Evolutionary conservation across 2,329 filamentous ascomycete species (phyloP).

Genomic region (Trichoderma aggressivum): DNA sequence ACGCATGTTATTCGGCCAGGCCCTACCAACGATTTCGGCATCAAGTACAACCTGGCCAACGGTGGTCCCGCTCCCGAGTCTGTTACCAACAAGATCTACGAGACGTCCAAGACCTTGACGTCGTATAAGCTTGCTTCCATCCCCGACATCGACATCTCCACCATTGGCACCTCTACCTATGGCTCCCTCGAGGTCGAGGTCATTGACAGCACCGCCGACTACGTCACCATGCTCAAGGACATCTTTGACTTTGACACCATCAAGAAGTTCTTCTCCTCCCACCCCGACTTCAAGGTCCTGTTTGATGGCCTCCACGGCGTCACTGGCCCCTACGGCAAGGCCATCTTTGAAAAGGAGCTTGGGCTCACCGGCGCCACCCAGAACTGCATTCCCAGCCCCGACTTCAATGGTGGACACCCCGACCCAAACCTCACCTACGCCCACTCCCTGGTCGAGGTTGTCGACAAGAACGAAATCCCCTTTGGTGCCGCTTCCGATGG

Average conservation of each 20-base stretch:
- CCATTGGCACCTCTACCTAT: constrained; percentile 79
- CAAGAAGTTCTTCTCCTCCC: constrained; percentile 82
- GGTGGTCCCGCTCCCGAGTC: constrained; percentile 93
- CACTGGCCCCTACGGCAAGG: constrained; percentile 89
- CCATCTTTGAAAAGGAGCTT: constrained; percentile 93
- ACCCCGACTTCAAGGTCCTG: constrained; percentile 92
- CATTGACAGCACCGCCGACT: constrained; percentile 89
- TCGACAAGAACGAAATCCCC: constrained; percentile 86
- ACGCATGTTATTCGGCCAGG: constrained; percentile 49
- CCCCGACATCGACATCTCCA: constrained; percentile 78
- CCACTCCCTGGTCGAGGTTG: constrained; percentile 87
- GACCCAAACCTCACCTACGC: constrained; percentile 98
- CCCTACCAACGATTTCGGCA: constrained; percentile 92
- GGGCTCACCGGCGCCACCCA: constrained; percentile 76
- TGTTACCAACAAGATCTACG: constrained; percentile 97
- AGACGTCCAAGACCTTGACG: constrained; percentile 81
- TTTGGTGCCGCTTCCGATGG: constrained; percentile 96
- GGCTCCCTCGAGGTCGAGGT: constrained; percentile 90
- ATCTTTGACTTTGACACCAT: constrained; percentile 98
- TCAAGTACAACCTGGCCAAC: constrained; percentile 99
- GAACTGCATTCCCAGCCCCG: constrained; percentile 87
- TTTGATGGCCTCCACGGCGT: constrained; percentile 95
- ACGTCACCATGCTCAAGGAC: constrained; percentile 91
- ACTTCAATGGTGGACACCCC: constrained; percentile 96
- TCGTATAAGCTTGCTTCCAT: constrained; percentile 92